Conservation (phyloP, 2,329 filamentous ascomycete species). For the Pseudohalonectria lignicola region DNA sequence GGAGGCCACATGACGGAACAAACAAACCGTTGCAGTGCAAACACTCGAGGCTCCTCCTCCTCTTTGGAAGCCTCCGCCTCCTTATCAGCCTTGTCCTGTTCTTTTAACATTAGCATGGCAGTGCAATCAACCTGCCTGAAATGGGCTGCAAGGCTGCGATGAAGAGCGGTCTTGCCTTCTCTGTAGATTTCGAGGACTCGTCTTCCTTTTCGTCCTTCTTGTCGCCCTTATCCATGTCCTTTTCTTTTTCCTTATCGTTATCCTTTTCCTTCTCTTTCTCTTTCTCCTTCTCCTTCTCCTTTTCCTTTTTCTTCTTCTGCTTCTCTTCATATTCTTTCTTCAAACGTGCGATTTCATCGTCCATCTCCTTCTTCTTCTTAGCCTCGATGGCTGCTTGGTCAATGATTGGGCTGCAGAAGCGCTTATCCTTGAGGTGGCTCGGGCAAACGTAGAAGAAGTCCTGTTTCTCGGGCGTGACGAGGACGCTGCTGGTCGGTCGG, state of each 20-base stretch:
- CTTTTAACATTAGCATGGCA: neutral
- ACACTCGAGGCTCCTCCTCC: constrained; percentile 68
- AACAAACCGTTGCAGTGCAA: constrained; percentile 79
- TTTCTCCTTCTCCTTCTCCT: constrained; percentile 47
- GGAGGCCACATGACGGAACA: too few species aligned
- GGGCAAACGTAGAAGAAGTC: constrained; percentile 92
- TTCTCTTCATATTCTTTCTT: constrained; percentile 72
- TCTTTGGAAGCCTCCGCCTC: constrained; percentile 17
- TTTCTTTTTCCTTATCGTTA: constrained; percentile 27
- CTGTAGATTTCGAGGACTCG: constrained; percentile 14
- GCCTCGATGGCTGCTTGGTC: constrained; percentile 55
- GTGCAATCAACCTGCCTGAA: neutral
- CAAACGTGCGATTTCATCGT: constrained; percentile 51
- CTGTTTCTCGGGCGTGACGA: constrained; percentile 75
- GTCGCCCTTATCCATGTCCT: constrained; percentile 31
- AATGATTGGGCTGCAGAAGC: constrained; percentile 68
- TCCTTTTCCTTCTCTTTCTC: constrained; percentile 36
- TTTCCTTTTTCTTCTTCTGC: constrained; percentile 56
- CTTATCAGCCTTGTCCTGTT: constrained; percentile 24
- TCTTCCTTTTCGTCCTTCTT: constrained; percentile 21
- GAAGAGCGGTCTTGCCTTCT: constrained; percentile 14
- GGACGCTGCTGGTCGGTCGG: constrained; percentile 75
- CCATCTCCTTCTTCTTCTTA: constrained; percentile 54
- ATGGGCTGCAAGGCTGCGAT: too few species aligned
- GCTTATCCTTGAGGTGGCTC: constrained; percentile 68